These are phyloP conservation scores for Cadophora malorum DNA, from an alignment of 2,329 filamentous ascomycete species.

Conservation along the genomic window DNA sequence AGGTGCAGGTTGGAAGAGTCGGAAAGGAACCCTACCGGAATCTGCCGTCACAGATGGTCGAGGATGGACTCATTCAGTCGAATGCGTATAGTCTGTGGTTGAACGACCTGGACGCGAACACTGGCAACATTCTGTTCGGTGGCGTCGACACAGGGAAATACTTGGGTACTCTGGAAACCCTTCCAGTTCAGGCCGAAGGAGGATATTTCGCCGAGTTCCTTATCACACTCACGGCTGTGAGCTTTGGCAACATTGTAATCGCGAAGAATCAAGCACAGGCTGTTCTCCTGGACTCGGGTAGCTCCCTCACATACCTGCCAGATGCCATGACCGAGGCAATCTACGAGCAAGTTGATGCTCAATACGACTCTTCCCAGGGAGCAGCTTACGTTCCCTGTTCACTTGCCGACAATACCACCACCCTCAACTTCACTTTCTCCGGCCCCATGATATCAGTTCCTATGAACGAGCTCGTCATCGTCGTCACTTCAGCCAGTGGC, in stretches of 20 bases:
- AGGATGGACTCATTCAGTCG: constrained; percentile 65
- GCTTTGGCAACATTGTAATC: constrained; percentile 52
- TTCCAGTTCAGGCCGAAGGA: constrained; percentile 66
- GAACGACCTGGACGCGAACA: constrained; percentile 70
- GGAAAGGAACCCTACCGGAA: constrained; percentile 67
- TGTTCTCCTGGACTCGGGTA: constrained; percentile 75
- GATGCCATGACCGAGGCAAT: constrained; percentile 59
- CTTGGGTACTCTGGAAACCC: constrained; percentile 64
- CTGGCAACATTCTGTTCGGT: constrained; percentile 75
- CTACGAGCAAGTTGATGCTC: constrained; percentile 63
- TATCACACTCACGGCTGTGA: constrained; percentile 69
- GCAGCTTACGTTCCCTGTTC: constrained; percentile 68
- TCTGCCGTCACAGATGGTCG: constrained; percentile 68
- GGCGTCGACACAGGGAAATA: constrained; percentile 74
- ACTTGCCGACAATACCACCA: constrained; percentile 50
- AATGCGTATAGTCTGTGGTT: constrained; percentile 79
- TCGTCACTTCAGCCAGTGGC: constrained; percentile 53
- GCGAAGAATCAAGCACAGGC: constrained; percentile 59
- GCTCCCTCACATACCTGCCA: constrained; percentile 71
- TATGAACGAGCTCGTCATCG: constrained; percentile 65
- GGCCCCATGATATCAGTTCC: constrained; percentile 59
- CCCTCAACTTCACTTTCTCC: constrained; percentile 62
- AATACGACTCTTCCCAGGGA: constrained; percentile 59
- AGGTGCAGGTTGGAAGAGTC: constrained; percentile 71
- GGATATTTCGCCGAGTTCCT: constrained; percentile 67